Evolutionary conservation across 371 early-diverging fungal genomes (phyloP).

Genomic region (Apophysomyces ossiformis): DNA sequence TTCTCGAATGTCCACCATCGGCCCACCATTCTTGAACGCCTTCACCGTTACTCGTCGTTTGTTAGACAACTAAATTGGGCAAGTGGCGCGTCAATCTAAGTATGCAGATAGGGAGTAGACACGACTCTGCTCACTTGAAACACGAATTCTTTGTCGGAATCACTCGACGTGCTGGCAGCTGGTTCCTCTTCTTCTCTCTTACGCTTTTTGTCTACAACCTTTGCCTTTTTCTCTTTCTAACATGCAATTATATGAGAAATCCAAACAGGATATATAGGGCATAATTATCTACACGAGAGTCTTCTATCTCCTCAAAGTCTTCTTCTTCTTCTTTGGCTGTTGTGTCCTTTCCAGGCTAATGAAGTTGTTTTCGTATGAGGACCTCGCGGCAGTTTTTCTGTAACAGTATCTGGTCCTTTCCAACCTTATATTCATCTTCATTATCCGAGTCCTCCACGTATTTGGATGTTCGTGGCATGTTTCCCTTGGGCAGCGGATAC

Average conservation of each 20-base stretch:
- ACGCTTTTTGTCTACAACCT: not conserved
- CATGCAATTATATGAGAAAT: not conserved
- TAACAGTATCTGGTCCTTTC: not conserved
- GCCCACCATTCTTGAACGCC: conserved; percentile 18
- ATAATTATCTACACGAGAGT: not conserved
- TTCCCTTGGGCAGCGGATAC: no score
- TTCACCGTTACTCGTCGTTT: conserved; percentile 18
- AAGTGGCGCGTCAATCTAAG: not conserved
- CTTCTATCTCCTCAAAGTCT: not conserved
- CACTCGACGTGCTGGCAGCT: not conserved
- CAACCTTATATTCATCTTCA: conserved; percentile 11
- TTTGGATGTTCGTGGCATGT: conserved; percentile 4
- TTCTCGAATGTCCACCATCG: conserved; percentile 23
- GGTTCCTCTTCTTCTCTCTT: not conserved
- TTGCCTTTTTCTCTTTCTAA: conserved; percentile 1
- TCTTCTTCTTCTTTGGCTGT: not conserved
- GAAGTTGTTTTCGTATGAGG: no score
- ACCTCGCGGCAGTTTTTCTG: not conserved
- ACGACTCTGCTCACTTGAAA: not conserved
- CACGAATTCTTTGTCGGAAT: not conserved
- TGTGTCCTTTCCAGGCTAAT: not conserved
- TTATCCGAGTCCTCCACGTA: conserved; percentile 3
- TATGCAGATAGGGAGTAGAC: not conserved
- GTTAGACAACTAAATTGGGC: conserved; percentile 9
- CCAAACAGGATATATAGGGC: not conserved